Conservation (phyloP, 2,329 filamentous ascomycete genomes). For the Chaetomiaceae sp. region DNA sequence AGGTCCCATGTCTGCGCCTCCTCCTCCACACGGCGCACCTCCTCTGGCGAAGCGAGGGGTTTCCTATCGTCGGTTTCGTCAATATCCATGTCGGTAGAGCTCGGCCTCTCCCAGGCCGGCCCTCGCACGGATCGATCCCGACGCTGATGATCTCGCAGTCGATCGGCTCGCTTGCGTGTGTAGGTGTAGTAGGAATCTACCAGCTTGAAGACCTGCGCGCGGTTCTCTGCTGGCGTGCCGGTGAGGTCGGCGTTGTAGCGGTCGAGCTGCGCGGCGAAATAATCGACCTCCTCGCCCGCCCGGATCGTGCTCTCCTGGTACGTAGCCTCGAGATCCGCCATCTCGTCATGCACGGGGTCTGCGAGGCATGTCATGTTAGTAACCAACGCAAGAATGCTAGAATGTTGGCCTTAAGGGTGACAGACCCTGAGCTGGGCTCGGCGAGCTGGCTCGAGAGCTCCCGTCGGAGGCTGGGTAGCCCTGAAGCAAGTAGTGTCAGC, state of each 20-base stretch:
- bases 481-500: constrained; percentile 15
- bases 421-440: constrained; percentile 19
- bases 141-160: constrained; percentile 37
- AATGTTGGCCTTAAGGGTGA: neutral
- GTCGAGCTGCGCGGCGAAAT: constrained; percentile 78
- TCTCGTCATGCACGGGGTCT: constrained; percentile 21
- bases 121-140: constrained; percentile 29
- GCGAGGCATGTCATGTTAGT: constrained; percentile 6
- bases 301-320: constrained; percentile 40
- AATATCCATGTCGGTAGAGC: constrained; percentile 50
- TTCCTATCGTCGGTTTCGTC: constrained; percentile 40
- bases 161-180: constrained; percentile 40
- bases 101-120: constrained; percentile 30
- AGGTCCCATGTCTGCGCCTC: constrained; percentile 92
- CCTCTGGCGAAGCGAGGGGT: constrained; percentile 28
- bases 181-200: constrained; percentile 59
- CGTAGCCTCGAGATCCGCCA: constrained; percentile 29
- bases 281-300: constrained; percentile 75
- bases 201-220: constrained; percentile 62
- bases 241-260: constrained; percentile 54
- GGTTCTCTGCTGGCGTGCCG: constrained; percentile 47
- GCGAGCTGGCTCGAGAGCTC: constrained; percentile 15
- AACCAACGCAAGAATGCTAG: neutral
- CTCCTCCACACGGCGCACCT: constrained; percentile 63
- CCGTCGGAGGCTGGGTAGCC: constrained; percentile 17